Evolutionary conservation across 495 filamentous ascomycete species (phyloP), one percentile per base, ranked within the genome.

Genomic region (Recurvomyces mirabilis): DNA sequence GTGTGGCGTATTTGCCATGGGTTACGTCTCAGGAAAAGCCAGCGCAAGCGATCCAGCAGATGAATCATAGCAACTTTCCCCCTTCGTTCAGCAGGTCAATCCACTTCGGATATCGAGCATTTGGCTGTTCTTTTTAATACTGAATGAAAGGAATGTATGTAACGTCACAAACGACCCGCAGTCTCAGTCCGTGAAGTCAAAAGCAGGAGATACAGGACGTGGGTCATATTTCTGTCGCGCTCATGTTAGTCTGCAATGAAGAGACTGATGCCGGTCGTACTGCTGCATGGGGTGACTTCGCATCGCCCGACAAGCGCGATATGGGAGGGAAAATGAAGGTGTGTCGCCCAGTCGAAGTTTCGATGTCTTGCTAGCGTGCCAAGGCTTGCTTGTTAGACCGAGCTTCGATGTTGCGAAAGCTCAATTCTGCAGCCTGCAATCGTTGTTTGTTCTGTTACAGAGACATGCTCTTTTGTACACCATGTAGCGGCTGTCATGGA

Each of bases 181-280:
- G 75, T 72, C 73, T 87, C 83, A 87, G 61, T 68, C 73, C 63
- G 70, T 21, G 56, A 67, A 34, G 46, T 82, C 84, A 72, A 85
- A 78, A 84, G 85, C 79, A 87, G 86, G 75, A 93, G 86, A 93
- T 93, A 93, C 85, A 80, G 83, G 81, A 78, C 75, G 81, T 77
- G 57, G 57, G 56, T 55, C 54, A 58, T 80, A 66, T 53, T 63
- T 89, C 81, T 89, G 56, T 75, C 83, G 78, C 72, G 75, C 70
- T 71, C 68, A 68, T 18, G 18, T 29, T 56, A 57, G 55, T 68
- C 68, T 53, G 63, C 84, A 89, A 66, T 87, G 83, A 89, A 89
- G 54, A 58, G 55, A 62, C 63, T 56, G 65, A 59, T 56, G 54
- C 60, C 69, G 61, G 51, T 57, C 48, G 47, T 40, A 49, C 38